Percentiles rank a stretch among this genome's conserved stretches.
Conservation (phyloP, 2,329 filamentous ascomycete genomes). For the Pyrenophora graminea region DNA sequence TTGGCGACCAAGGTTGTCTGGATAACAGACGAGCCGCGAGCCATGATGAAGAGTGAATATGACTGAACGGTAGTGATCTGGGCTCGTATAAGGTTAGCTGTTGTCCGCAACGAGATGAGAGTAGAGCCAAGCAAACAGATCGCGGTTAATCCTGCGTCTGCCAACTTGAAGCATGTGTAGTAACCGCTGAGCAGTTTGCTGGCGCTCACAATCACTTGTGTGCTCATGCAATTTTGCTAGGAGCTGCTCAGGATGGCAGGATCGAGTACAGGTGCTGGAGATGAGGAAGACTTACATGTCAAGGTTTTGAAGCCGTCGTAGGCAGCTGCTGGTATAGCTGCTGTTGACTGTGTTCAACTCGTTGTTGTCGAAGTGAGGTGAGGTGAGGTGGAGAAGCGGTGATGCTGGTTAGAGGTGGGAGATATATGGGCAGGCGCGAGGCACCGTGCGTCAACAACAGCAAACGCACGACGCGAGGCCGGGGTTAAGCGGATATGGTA, state of each 20-base stretch:
- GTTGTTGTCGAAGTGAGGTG: constrained; percentile 7
- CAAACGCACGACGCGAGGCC: constrained; percentile 5
- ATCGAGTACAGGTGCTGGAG: not conserved
- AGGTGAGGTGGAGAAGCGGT: not conserved
- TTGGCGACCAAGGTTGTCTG: constrained; percentile 18
- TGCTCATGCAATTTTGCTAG: not conserved
- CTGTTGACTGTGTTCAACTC: not conserved
- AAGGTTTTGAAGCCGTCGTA: not conserved
- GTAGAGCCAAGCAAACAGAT: constrained; percentile 8
- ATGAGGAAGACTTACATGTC: constrained; percentile 8
- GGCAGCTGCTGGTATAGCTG: not conserved
- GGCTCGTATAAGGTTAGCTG: constrained; percentile 6
- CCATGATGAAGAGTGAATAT: constrained; percentile 10
- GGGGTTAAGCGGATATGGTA: not conserved
- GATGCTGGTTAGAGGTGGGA: not conserved
- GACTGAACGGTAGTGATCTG: not conserved
- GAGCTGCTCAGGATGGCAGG: not conserved
- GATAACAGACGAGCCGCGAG: constrained; percentile 8
- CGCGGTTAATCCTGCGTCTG: not conserved
- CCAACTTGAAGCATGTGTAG: not conserved
- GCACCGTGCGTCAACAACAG: constrained; percentile 12
- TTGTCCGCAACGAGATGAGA: not conserved
- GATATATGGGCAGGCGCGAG: constrained; percentile 15
- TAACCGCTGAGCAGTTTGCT: not conserved
- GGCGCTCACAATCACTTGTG: not conserved